phyloP scores from a whole-genome alignment of 2,329 filamentous ascomycete genomes.

The Coniella vitis region DNA sequence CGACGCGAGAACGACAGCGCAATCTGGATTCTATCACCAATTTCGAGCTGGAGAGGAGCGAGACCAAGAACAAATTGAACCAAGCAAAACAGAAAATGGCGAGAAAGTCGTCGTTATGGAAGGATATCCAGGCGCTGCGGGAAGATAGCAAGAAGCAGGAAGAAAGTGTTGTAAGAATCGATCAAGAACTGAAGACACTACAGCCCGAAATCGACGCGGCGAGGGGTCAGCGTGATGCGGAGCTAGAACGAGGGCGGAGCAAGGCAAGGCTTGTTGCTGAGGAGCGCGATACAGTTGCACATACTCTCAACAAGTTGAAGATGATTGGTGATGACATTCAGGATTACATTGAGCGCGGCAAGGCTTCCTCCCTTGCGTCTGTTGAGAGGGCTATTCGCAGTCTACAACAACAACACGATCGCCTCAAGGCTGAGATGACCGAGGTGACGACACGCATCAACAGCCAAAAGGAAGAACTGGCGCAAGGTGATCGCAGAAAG shows the following conservation, averaged over 20 bases:
- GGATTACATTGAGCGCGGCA: conserved; percentile 70
- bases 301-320: conserved; percentile 70
- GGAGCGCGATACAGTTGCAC: conserved; percentile 63
- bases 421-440: conserved; percentile 60
- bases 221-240: conserved; percentile 69
- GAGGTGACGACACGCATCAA: conserved; percentile 66
- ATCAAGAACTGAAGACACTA: conserved; percentile 67
- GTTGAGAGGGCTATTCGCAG: conserved; percentile 63
- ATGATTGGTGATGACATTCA: conserved; percentile 71
- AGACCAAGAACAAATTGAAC: conserved; percentile 66
- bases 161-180: conserved; percentile 60
- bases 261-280: conserved; percentile 67
- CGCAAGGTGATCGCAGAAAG: conserved; percentile 75
- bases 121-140: conserved; percentile 68
- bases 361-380: conserved; percentile 61
- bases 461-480: conserved; percentile 67
- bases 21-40: conserved; percentile 59
- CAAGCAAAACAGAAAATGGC: conserved; percentile 69
- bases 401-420: conserved; percentile 59
- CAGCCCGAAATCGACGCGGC: conserved; percentile 71
- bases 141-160: conserved; percentile 62
- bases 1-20: conserved; percentile 65
- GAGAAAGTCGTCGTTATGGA: conserved; percentile 65
- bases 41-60: conserved; percentile 71
- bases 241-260: conserved; percentile 60